Evolutionary conservation across 257 asterid species (phyloP).

Genomic region (Penstemon newberryi): DNA sequence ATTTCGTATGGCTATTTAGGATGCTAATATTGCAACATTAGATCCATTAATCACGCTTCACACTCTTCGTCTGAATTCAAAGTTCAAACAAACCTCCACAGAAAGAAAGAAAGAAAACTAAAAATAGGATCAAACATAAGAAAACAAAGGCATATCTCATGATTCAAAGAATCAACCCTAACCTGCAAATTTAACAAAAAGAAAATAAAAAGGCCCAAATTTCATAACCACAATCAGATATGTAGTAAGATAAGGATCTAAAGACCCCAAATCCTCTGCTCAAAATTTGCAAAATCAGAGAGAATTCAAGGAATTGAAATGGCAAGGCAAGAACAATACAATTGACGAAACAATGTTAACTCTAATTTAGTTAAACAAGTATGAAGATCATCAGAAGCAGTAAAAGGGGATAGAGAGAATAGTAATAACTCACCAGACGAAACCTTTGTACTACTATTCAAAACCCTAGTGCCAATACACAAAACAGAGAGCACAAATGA

Average conservation of each 20-base stretch:
- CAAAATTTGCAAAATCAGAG: constrained; percentile 4
- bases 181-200: constrained; percentile 1
- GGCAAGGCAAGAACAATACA: background rate
- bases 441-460: constrained; percentile 7
- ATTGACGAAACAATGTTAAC: background rate
- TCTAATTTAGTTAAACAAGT: constrained; percentile 10
- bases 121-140: background rate
- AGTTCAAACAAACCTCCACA: background rate
- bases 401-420: background rate
- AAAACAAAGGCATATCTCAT: constrained; percentile 2
- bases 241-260: constrained; percentile 29
- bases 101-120: background rate
- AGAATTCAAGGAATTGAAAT: background rate
- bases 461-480: constrained; percentile 11
- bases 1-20: background rate
- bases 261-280: constrained; percentile 20
- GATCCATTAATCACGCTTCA: background rate
- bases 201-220: background rate
- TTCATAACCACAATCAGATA: constrained; percentile 18
- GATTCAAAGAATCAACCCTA: constrained; percentile 13
- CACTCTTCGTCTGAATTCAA: constrained; percentile 8
- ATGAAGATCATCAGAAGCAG: constrained; percentile 15
- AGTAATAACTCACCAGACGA: constrained; percentile 28
- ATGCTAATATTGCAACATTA: constrained; percentile 20
- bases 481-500: constrained; percentile 20